These are phyloP conservation scores for Pichia membranifaciens DNA, from an alignment of 805 yeast genomes.

Conservation along the genomic window DNA sequence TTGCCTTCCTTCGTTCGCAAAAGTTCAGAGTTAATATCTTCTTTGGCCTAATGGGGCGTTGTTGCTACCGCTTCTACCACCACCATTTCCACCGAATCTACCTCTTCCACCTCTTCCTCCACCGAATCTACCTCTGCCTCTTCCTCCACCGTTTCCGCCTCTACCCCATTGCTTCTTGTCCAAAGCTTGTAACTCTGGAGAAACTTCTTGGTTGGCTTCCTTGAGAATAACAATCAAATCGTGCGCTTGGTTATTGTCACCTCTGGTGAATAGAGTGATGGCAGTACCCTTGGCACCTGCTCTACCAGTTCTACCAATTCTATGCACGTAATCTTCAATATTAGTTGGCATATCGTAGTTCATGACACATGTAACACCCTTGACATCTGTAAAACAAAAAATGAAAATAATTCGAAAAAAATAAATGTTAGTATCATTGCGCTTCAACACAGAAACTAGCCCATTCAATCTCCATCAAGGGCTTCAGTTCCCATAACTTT, in stretches of 20 bases:
- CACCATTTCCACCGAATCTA: conserved; percentile 29
- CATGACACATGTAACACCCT: conserved; percentile 90
- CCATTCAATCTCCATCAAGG: no score
- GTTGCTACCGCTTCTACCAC: conserved; percentile 36
- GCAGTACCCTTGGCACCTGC: conserved; percentile 97
- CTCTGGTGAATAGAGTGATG: conserved; percentile 86
- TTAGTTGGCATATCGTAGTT: conserved; percentile 98
- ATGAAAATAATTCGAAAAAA: conserved; percentile 13
- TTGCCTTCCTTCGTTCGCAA: no score
- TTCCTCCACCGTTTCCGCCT: conserved; percentile 49
- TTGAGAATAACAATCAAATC: conserved; percentile 83
- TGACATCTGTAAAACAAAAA: conserved; percentile 62
- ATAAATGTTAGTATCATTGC: conserved; percentile 14
- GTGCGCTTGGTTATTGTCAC: conserved; percentile 81
- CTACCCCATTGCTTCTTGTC: conserved; percentile 64
- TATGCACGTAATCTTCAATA: conserved; percentile 96
- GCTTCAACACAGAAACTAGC: no score
- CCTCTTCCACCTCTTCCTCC: conserved; percentile 34
- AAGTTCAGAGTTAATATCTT: conserved; percentile 30
- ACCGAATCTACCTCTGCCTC: conserved; percentile 46
- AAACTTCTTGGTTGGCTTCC: conserved; percentile 92
- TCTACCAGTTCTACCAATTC: conserved; percentile 99
- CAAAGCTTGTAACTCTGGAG: conserved; percentile 70
- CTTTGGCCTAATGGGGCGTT: conserved; percentile 42
- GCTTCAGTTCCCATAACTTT: neutral